Base-by-base conservation (phyloP, 768 basidiomycete species). In the Lyophyllum semitale region DNA sequence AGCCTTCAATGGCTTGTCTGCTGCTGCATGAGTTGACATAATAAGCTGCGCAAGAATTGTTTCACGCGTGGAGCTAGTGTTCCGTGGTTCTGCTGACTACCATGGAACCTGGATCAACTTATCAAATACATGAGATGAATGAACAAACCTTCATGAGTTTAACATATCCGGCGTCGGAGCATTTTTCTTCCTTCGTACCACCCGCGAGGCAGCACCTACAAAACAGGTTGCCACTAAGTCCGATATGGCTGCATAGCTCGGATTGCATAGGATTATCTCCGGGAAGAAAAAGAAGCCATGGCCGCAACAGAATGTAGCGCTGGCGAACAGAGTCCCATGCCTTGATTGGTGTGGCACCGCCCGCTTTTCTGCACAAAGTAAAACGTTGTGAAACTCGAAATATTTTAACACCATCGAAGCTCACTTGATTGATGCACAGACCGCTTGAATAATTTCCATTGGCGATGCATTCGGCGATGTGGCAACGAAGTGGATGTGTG, bases 241-340 rank as follows among this genome's bases (percentile, higher is more conserved):
- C 71, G 25, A 53, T 51, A 53, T 68, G 59, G 0, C 65, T 69
- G 4, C 64, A 53, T 0, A 52, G 20, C 43, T 72, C 70, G 1
- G 71, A 51, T 53, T 72, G 72, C 54, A 68, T 66, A 0, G 71
- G 71, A 51, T 73, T 73, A 51, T 73, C 72, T 3, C 63, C 72
- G 2, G 72, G 61, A 13, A 70, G 48, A n/a, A 61, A 18, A 41
- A 68, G 67, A 0, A 57, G 32, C 47, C 53, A 42, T 22, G 70
- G 52, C 22, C 63, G 62, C 40, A 68, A 68, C 0, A 68, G 9
- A 8, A 70, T 68, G 11, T 66, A 60, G 22, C 61, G 38, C 27
- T 62, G 53, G 8, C 64, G 55, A 33, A 59, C 17, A 44, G 65
- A 70, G 48, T 69, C 65, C 51, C 64, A 71, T 6, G 66, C 68